Conservation (phyloP, 371 early-diverging fungal genomes). For the Funneliformis caledonium region DNA sequence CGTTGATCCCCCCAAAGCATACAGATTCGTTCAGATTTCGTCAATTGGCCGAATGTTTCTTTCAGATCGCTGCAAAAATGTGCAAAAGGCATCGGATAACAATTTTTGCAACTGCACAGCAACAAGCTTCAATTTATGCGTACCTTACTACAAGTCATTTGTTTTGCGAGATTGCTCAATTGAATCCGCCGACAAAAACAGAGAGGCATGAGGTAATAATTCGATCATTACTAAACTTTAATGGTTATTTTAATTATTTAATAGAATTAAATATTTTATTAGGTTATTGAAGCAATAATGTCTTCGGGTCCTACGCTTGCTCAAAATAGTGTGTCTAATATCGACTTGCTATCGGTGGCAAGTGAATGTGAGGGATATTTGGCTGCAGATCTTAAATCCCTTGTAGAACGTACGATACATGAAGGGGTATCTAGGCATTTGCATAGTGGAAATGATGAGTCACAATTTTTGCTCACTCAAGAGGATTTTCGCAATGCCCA, state of each 20-base stretch:
- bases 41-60: slow-evolving; percentile 73
- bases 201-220: slow-evolving; percentile 65
- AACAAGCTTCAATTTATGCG: slow-evolving; percentile 71
- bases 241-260: slow-evolving; percentile 32
- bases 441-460: not conserved
- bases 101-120: slow-evolving; percentile 72
- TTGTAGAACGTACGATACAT: slow-evolving; percentile 83
- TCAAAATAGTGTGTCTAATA: slow-evolving; percentile 49
- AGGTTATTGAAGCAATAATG: slow-evolving; percentile 68
- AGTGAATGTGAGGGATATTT: slow-evolving; percentile 89
- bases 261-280: not conserved
- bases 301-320: slow-evolving; percentile 48
- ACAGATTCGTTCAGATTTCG: slow-evolving; percentile 71
- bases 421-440: slow-evolving; percentile 76
- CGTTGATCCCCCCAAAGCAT: slow-evolving; percentile 47
- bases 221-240: slow-evolving; percentile 33
- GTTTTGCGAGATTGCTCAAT: slow-evolving; percentile 67
- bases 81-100: slow-evolving; percentile 59
- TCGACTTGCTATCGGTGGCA: slow-evolving; percentile 76
- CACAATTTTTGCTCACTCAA: slow-evolving; percentile 52
- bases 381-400: slow-evolving; percentile 80
- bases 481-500: slow-evolving; percentile 77
- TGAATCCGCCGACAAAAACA: slow-evolving; percentile 71
- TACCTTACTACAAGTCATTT: slow-evolving; percentile 66
- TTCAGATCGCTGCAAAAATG: slow-evolving; percentile 53